Evolutionary conservation across 73 alveolate genomes (phyloP), one percentile per base, ranked within the genome.

Genomic region (Tetrahymena malaccensis): DNA sequence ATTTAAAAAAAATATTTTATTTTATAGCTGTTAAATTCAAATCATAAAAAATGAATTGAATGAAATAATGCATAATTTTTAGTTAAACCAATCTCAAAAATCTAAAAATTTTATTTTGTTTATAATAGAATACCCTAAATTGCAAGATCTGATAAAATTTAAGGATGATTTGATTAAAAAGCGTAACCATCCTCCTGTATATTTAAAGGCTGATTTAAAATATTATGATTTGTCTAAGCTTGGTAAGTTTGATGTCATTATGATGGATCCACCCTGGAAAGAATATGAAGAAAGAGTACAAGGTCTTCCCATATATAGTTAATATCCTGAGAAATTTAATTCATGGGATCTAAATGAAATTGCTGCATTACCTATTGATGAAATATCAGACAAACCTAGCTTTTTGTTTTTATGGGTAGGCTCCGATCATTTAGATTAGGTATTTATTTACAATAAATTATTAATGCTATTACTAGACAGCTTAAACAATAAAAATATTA

Each of bases 271-370:
- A 17, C 99, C 99, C 10, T 97, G 99, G 97, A 98, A 97, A 17
- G 99, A 99, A 96, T 96, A 95, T 21, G 93, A 94, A 10, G 94
- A 89, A 34, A 95, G 97, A 89, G 44, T 95, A 70, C 22, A 70
- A 70, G 89, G 89, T 22, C 84, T 95, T 94, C 93, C 93, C n/a
- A 94, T 94, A 21, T 85, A 89, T 35, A 85, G 93, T 50, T 31
- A 95, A 35, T 94, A 85, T 38, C 93, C 93, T 15, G 97, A 95
- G 44, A 94, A 95, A 34, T 94, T 94, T 93, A 97, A 98, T 34
- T 98, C 99, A 35, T 99, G 99, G 99, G 96, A 98, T 34, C 96
- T 98, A 84, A 99, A 99, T 43, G 99, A 98, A 96, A 96, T 99
- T 85, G 97, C 96, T 95, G 96, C 94, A 94, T 95, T 98, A 95